Percentiles rank a stretch among this genome's conserved stretches.
Conservation (phyloP, 805 yeast species). For the Saturnispora besseyi region DNA sequence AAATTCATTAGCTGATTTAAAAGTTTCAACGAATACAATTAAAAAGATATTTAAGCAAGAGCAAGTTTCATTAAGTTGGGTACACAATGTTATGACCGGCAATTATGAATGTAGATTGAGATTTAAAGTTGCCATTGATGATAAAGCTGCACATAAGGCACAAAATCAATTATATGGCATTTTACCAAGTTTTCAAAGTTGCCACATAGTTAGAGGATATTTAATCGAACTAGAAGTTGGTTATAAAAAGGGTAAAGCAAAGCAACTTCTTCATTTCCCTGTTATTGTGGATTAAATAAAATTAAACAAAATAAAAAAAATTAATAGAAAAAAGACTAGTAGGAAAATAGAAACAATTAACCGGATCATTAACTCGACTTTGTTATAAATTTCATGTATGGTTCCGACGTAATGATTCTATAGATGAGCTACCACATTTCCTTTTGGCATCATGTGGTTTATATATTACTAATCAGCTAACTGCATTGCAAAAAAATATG, state of each 20-base stretch:
- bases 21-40: background rate
- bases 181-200: constrained; percentile 14
- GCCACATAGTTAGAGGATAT: constrained; percentile 13
- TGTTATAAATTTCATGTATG: too few species aligned
- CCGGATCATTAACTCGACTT: too few species aligned
- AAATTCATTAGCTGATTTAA: constrained; percentile 7
- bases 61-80: background rate
- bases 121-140: constrained; percentile 5
- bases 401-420: too few species aligned
- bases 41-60: constrained; percentile 11
- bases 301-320: background rate
- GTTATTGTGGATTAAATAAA: constrained; percentile 8
- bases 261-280: constrained; percentile 8
- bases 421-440: too few species aligned
- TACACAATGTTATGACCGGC: constrained; percentile 4
- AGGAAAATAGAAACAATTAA: too few species aligned
- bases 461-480: too few species aligned
- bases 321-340: background rate
- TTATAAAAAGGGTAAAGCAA: constrained; percentile 9
- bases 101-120: constrained; percentile 3
- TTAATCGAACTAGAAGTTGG: constrained; percentile 11
- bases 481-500: too few species aligned
- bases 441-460: too few species aligned
- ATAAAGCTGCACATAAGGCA: background rate
- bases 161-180: constrained; percentile 9